Evolutionary conservation across 345 rosid genomes (phyloP).

Genomic region (Citrus hindsii): DNA sequence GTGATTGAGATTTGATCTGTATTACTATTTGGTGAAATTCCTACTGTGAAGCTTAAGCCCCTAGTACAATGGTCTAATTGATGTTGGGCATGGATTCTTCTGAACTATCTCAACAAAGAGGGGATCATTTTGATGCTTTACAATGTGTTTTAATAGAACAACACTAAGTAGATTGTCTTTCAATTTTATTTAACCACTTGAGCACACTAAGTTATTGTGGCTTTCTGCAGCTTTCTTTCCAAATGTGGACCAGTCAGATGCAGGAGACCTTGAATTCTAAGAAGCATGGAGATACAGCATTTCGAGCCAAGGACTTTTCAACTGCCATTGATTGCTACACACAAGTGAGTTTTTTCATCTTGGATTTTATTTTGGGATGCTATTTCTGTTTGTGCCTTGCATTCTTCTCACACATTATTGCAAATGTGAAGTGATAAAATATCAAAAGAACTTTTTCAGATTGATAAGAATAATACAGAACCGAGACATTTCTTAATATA

Average conservation of each 20-base stretch:
- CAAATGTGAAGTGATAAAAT: not conserved
- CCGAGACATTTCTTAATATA: not conserved
- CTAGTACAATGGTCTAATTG: not conserved
- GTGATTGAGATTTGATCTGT: not conserved
- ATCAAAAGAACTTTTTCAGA: not conserved
- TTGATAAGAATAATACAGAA: not conserved
- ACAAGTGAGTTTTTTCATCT: slow-evolving; percentile 41
- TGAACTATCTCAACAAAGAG: not conserved
- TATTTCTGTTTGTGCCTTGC: not conserved
- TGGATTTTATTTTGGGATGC: not conserved
- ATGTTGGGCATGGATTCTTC: not conserved
- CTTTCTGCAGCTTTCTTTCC: slow-evolving; percentile 76
- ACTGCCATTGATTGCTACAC: slow-evolving; percentile 76
- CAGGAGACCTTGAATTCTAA: slow-evolving; percentile 87
- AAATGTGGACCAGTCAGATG: slow-evolving; percentile 96
- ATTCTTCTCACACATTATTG: not conserved
- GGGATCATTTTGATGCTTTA: not conserved
- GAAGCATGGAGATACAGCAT: slow-evolving; percentile 90
- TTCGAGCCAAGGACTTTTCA: slow-evolving; percentile 78
- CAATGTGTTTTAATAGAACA: not conserved
- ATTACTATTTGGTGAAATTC: not conserved
- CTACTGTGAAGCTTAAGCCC: not conserved
- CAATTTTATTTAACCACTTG: not conserved
- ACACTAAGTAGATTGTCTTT: not conserved
- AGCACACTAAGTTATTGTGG: not conserved